A percentile compares a stretch with the other conserved stretches of the same genome.
These are phyloP conservation scores for Arachnomyces sp. DNA, from an alignment of 2,329 filamentous ascomycete genomes.

Conservation along the genomic window DNA sequence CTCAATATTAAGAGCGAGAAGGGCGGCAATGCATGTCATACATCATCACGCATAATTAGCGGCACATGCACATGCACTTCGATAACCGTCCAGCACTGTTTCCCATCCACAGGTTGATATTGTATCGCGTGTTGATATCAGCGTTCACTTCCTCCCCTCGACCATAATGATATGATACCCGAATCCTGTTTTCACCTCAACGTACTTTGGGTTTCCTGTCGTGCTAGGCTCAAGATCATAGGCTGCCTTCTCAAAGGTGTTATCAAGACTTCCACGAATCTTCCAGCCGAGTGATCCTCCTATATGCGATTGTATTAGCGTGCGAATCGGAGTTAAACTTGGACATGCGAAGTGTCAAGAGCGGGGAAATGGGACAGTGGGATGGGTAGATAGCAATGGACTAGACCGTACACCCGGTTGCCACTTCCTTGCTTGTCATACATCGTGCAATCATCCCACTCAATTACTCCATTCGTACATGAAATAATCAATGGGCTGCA, in stretches of 20 bases:
- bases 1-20: no score
- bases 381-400: no score
- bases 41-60: no score
- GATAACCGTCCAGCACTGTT: slow-evolving; percentile 2
- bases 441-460: no score
- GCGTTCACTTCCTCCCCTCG: slow-evolving; percentile 53
- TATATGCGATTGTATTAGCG: slow-evolving; percentile 17
- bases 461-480: no score
- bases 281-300: slow-evolving; percentile 59
- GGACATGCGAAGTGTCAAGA: no score
- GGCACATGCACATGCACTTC: slow-evolving; percentile 1
- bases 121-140: neutral
- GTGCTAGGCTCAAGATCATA: slow-evolving; percentile 55
- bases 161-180: slow-evolving; percentile 65
- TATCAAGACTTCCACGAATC: slow-evolving; percentile 47
- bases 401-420: no score
- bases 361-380: no score
- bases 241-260: slow-evolving; percentile 53
- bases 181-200: slow-evolving; percentile 54
- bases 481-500: no score
- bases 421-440: no score
- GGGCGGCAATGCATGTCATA: no score
- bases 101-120: neutral
- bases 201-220: slow-evolving; percentile 52
- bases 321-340: slow-evolving; percentile 2